phyloP scores from a whole-genome alignment of 2,329 filamentous ascomycete species.

The Aulographum hederae region DNA sequence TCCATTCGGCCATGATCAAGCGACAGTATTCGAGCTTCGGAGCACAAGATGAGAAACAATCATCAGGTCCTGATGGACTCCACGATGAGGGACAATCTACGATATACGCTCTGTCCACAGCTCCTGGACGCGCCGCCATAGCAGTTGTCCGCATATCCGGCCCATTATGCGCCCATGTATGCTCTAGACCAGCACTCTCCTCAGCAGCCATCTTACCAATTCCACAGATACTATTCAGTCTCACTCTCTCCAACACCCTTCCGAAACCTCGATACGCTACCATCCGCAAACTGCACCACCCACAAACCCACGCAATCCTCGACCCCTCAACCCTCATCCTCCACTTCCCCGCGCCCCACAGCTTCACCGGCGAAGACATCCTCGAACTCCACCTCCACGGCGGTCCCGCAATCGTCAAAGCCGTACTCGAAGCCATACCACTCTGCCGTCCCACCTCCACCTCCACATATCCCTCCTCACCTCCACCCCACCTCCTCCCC shows the following conservation, averaged over 20 bases:
- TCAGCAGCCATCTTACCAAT: slow-evolving; percentile 2
- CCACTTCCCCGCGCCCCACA: slow-evolving; percentile 63
- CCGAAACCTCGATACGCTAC: slow-evolving; percentile 47
- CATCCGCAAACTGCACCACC: slow-evolving; percentile 54
- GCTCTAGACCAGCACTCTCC: slow-evolving; percentile 6
- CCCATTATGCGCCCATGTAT: slow-evolving; percentile 49
- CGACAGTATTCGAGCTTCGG: no score
- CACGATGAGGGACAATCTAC: no score
- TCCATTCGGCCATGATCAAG: no score
- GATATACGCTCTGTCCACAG: slow-evolving; percentile 85
- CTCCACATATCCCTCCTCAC: slow-evolving; percentile 6
- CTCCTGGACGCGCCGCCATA: slow-evolving; percentile 71
- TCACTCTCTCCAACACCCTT: slow-evolving; percentile 36
- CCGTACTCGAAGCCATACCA: slow-evolving; percentile 63
- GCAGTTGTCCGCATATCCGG: slow-evolving; percentile 81
- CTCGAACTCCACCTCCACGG: slow-evolving; percentile 92
- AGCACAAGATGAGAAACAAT: no score
- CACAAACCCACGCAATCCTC: slow-evolving; percentile 29
- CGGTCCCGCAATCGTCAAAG: slow-evolving; percentile 71
- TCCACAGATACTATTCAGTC: slow-evolving; percentile 44
- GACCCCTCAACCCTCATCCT: slow-evolving; percentile 69
- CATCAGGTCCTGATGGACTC: no score
- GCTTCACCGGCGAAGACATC: slow-evolving; percentile 82
- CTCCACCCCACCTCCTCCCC: not conserved
- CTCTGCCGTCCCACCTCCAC: slow-evolving; percentile 17